A percentile compares a stretch with the other conserved stretches of the same genome.
Evolutionary conservation across 1,284 basidiomycete species (phyloP).

Genomic region (Porodaedalea pini): DNA sequence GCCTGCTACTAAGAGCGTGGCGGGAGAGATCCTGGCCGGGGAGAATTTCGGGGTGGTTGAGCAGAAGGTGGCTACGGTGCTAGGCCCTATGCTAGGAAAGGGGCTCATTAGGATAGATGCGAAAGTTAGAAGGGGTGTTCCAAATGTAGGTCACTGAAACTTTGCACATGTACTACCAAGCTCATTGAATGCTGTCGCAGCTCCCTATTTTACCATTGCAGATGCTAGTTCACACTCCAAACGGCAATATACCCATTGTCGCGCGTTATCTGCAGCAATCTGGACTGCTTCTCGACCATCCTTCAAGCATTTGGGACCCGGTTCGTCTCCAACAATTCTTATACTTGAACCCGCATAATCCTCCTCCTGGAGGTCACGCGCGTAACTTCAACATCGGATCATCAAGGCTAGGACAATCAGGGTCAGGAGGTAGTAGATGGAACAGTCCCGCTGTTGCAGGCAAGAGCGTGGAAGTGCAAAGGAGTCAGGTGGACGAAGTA

Average conservation of each 20-base stretch:
- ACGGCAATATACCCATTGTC: conserved; percentile 83
- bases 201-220: conserved; percentile 78
- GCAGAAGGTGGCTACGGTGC: conserved; percentile 68
- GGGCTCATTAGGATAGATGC: conserved; percentile 85
- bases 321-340: conserved; percentile 58
- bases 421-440: conserved; percentile 50
- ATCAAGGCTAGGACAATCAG: conserved; percentile 40
- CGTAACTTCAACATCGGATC: conserved; percentile 38
- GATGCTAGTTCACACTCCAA: conserved; percentile 88
- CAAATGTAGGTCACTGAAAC: conserved; percentile 49
- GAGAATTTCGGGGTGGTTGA: conserved; percentile 85
- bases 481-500: conserved; percentile 90
- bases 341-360: conserved; percentile 88
- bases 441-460: conserved; percentile 55
- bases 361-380: conserved; percentile 65
- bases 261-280: conserved; percentile 69
- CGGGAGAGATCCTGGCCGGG: conserved; percentile 49
- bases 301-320: conserved; percentile 54
- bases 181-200: conserved; percentile 35
- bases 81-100: conserved; percentile 79
- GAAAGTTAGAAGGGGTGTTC: conserved; percentile 60
- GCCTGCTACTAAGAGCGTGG: conserved; percentile 47
- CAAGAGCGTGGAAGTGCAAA: conserved; percentile 87
- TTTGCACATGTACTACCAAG: conserved; percentile 22
- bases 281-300: conserved; percentile 78